Base-by-base conservation (phyloP, 1,139 yeast genomes). In the Hemisphaericaspora xylanilytica region DNA sequence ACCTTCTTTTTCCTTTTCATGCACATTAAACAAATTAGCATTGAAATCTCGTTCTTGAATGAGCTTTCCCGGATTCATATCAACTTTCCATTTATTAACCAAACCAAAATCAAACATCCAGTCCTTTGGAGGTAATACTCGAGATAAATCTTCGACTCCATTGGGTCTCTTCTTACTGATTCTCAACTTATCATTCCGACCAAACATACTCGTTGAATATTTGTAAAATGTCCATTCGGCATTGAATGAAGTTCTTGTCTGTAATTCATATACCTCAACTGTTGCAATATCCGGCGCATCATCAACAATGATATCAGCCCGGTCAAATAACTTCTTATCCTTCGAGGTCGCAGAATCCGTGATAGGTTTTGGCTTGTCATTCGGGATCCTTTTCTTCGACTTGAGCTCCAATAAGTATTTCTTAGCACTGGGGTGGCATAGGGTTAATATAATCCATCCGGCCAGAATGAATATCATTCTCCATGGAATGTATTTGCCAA, bases 251-350 rank as follows among this genome's bases (percentile, higher is more conserved):
- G 84, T 84, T 50, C 75, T 84, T 38, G 73, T 70, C 54, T 86
- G 85, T 21, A 89, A 68, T 58, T 88, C 96, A 56, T 72, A 89
- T 1, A 89, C 66, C 53, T 88, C 95, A 6, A 86, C 90, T 11
- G 70, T 59, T 38, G 73, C 65, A 0, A 73, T 66, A 36, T 81
- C 82, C 0, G 87, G 83, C 0, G 74, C 61, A 43, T 84, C 92
- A 53, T 86, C 95, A 22, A 86, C 68, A 11, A 85, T 70, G 25
- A 82, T 72, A 42, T 77, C 80, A 25, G 59, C 56, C 32, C 76
- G 56, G 36, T 73, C 77, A 32, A 69, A 65, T 33, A 59, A 30
- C 29, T 42, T 32, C 13, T 36, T 22, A 21, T 24, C 40, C 11
- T 22, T 22, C 4, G 26, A 4, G 6, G 28, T 14, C 32, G 33